A percentile compares a stretch with the other conserved stretches of the same genome.
Conservation (phyloP, 768 basidiomycete species). For the Phylloporus sp. region DNA sequence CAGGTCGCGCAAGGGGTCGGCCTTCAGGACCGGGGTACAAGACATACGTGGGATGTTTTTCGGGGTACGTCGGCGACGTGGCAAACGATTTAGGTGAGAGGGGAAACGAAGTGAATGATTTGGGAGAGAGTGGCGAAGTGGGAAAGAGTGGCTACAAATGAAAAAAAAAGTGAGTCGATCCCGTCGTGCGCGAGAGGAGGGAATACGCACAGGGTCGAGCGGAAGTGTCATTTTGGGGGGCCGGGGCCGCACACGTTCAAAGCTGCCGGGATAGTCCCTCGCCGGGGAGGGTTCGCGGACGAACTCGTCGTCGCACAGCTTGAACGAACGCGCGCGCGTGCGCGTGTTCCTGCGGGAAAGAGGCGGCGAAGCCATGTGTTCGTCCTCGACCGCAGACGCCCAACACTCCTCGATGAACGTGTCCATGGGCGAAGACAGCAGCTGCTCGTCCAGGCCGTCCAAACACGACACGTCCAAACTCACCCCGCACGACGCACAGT, state of each 20-base stretch:
- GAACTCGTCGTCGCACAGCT: background rate
- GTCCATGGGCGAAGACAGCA: slow-evolving; percentile 35
- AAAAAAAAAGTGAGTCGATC: background rate
- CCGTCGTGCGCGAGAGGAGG: background rate
- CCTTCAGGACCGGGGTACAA: slow-evolving; percentile 18
- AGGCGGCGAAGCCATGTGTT: slow-evolving; percentile 11
- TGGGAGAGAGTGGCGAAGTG: slow-evolving; percentile 3
- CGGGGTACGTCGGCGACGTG: slow-evolving; percentile 5
- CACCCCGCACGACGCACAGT: slow-evolving; percentile 28
- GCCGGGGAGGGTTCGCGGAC: background rate
- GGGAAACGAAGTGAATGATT: slow-evolving; percentile 6
- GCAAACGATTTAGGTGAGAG: slow-evolving; percentile 9
- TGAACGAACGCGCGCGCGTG: slow-evolving; percentile 15
- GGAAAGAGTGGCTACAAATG: slow-evolving; percentile 11
- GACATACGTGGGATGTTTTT: slow-evolving; percentile 10
- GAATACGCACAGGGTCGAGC: slow-evolving; percentile 11
- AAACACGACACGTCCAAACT: slow-evolving; percentile 36
- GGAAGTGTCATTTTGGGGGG: slow-evolving; percentile 20
- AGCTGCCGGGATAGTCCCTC: slow-evolving; percentile 7
- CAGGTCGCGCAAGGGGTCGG: slow-evolving; percentile 11
- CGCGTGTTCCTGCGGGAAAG: background rate
- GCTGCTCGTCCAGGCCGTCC: slow-evolving; percentile 36
- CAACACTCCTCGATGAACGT: slow-evolving; percentile 41
- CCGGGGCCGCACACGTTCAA: slow-evolving; percentile 9
- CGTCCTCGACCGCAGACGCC: slow-evolving; percentile 31